These are phyloP conservation scores for Hibiscus trionum DNA, from an alignment of 345 rosid genomes.

Conservation along the genomic window DNA sequence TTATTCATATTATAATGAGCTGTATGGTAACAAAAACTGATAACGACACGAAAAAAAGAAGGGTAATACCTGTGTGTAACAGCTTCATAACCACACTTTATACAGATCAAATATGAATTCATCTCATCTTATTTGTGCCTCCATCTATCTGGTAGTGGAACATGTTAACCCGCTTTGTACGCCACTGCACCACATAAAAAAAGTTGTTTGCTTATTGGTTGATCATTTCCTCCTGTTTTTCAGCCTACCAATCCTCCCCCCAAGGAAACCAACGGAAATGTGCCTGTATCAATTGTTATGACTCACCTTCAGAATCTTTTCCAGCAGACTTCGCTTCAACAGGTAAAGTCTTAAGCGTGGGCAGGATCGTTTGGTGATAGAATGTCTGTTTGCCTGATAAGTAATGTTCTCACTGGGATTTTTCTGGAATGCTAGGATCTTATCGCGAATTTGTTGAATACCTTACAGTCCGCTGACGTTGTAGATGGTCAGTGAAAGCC, in stretches of 20 bases:
- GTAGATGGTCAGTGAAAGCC: slow-evolving; percentile 55
- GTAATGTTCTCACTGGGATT: slow-evolving; percentile 11
- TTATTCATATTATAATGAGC: not conserved
- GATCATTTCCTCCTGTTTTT: slow-evolving; percentile 6
- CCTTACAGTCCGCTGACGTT: slow-evolving; percentile 56
- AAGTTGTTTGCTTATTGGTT: slow-evolving; percentile 1
- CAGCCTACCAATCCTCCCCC: slow-evolving; percentile 54
- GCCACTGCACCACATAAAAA: not conserved
- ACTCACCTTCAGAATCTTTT: slow-evolving; percentile 86
- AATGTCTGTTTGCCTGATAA: not conserved
- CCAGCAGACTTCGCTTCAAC: slow-evolving; percentile 84
- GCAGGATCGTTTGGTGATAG: not conserved
- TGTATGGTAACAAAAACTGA: not conserved
- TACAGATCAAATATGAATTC: not conserved
- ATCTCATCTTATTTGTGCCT: not conserved
- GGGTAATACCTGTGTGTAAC: not conserved
- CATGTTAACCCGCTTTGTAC: not conserved
- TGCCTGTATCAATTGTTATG: slow-evolving; percentile 40
- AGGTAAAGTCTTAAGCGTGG: slow-evolving; percentile 35
- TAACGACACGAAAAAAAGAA: not conserved
- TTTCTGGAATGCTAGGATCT: slow-evolving; percentile 56
- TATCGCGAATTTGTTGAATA: slow-evolving; percentile 52
- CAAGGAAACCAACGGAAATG: slow-evolving; percentile 43
- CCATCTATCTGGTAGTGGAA: not conserved
- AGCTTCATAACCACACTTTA: not conserved